These are phyloP conservation scores for Myxozyma monticola DNA, from an alignment of 805 yeast genomes.

Conservation along the genomic window DNA sequence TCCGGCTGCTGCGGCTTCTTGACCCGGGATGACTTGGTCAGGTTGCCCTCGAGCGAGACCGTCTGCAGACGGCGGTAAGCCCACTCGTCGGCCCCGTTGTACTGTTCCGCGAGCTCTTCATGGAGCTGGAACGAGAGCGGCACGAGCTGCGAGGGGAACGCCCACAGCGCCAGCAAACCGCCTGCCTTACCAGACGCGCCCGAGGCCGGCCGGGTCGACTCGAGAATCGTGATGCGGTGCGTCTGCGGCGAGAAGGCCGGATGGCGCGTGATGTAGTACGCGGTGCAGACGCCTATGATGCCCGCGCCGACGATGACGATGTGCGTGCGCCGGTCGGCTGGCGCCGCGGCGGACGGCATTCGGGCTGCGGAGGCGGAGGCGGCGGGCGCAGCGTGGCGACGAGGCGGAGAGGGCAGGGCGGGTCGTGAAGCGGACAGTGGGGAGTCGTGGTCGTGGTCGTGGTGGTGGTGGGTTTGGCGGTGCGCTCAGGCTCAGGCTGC, in stretches of 20 bases:
- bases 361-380: background rate
- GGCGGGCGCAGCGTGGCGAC: background rate
- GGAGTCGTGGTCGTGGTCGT: no score
- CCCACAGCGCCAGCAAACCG: constrained; percentile 92
- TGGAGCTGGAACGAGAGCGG: constrained; percentile 85
- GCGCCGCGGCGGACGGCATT: constrained; percentile 2
- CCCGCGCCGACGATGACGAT: constrained; percentile 86
- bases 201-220: constrained; percentile 90
- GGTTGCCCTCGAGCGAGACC: constrained; percentile 81
- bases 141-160: constrained; percentile 92
- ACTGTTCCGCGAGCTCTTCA: constrained; percentile 73
- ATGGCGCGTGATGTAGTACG: constrained; percentile 82
- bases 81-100: constrained; percentile 85
- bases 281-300: constrained; percentile 92
- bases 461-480: no score
- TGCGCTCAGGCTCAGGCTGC: no score
- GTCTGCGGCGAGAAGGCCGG: constrained; percentile 71
- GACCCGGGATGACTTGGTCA: constrained; percentile 38
- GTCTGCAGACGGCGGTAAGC: constrained; percentile 89
- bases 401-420: constrained; percentile 12
- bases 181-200: constrained; percentile 99
- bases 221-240: constrained; percentile 81
- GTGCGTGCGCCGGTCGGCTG: constrained; percentile 45
- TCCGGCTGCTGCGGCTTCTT: constrained; percentile 11
- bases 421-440: no score